Evolutionary conservation across 305 asterid species (phyloP), one percentile per base, ranked within the genome.

Genomic region (Plantago coronopus): DNA sequence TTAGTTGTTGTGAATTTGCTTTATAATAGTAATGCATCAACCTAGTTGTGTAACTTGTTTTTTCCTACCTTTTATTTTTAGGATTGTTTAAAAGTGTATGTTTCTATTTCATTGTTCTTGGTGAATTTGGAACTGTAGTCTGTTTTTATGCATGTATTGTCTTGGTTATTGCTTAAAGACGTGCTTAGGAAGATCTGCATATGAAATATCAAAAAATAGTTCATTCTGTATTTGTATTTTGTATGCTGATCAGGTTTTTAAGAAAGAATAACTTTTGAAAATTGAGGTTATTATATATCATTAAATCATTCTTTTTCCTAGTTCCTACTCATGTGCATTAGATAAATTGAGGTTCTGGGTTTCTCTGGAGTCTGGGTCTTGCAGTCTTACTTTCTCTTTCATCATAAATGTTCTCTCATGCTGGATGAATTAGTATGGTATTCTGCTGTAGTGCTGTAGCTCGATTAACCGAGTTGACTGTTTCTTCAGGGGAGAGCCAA

Each of bases 401-500:
- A 23, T 17, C 61, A 68, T 53, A 21, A 37, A 37, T 37, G 10
- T 62, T 21, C 65, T 56, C 48, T 68, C 57, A 31, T 12, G 48
- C 48, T 45, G 47, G 62, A 55, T 37, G 62, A 31, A 62, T 60
- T 58, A 43, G 18, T 49, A 59, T 38, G 13, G 45, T 61, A 17
- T 25, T 27, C 57, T 27, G 57, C 18, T 45, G 55, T 51, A 49
- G 43, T 65, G 31, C 61, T 54, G 50, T 31, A 63, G 50, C 37
- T 55, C 48, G 62, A 61, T 57, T 61, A 50, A 18, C 64, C 54
- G 48, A 31, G 70, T 58, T 18, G 19, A 64, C 25, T 49, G 53
- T 64, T 25, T 19, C 83, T 80, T 72, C 81, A 91, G 97, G 98
- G 98, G 97, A 65, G 97, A 91, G 81, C 96, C 98, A 62, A 91